Evolutionary conservation across 2,329 filamentous ascomycete genomes (phyloP).

Genomic region (Hypoxylon sp.): DNA sequence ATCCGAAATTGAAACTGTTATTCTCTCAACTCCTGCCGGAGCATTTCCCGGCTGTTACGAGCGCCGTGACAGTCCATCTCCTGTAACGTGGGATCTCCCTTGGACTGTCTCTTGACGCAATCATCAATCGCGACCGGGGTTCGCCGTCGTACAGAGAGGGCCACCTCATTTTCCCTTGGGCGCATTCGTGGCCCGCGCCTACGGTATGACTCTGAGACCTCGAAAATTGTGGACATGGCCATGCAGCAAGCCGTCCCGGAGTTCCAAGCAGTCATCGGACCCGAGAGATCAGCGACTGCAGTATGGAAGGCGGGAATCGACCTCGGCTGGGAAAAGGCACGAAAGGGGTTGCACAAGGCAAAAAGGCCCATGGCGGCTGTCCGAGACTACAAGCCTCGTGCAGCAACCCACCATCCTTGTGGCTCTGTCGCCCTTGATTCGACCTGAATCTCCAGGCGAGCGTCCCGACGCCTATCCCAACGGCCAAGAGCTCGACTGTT

Average conservation of each 20-base stretch:
- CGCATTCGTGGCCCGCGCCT: constrained; percentile 22
- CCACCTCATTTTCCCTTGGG: constrained; percentile 33
- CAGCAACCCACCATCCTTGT: constrained; percentile 5
- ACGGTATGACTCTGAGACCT: constrained; percentile 28
- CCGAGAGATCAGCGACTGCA: constrained; percentile 29
- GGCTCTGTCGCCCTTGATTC: constrained; percentile 9
- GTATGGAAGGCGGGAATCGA: constrained; percentile 30
- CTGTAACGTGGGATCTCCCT: constrained; percentile 32
- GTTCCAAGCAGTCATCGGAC: constrained; percentile 27
- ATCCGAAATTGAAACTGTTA: constrained; percentile 1
- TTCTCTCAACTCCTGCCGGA: constrained; percentile 17
- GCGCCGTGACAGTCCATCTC: constrained; percentile 1
- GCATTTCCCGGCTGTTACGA: constrained; percentile 23
- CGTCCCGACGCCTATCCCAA: constrained; percentile 13
- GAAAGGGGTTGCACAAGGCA: background rate
- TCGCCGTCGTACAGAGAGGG: constrained; percentile 25
- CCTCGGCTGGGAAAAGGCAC: constrained; percentile 13
- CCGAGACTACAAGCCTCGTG: constrained; percentile 26
- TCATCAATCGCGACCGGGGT: constrained; percentile 14
- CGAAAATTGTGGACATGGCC: constrained; percentile 30
- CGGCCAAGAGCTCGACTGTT: constrained; percentile 12
- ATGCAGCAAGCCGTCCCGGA: constrained; percentile 37
- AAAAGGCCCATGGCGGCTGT: constrained; percentile 18
- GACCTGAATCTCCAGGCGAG: background rate
- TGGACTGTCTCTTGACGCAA: constrained; percentile 19